Evolutionary conservation across 129 eudicot species (phyloP).

Genomic region (Flaveria linearis): DNA sequence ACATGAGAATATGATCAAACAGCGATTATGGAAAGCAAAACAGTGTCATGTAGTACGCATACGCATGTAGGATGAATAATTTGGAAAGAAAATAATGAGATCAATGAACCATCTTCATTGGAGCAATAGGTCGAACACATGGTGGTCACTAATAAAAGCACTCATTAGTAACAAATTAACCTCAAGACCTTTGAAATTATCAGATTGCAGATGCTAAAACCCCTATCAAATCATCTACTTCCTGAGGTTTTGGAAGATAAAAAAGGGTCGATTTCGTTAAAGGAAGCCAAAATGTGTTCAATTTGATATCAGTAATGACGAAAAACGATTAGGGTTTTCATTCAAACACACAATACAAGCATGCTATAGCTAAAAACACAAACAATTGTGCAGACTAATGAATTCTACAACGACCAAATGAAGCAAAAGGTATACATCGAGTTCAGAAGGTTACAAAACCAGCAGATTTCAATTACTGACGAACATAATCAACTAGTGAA

Average conservation of each 20-base stretch:
- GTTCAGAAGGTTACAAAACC: no score
- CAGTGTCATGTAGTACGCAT: neutral
- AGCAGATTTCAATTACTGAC: no score
- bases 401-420: no score
- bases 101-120: conserved; percentile 12
- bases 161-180: neutral
- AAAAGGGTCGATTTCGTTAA: no score
- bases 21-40: neutral
- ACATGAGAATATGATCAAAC: neutral
- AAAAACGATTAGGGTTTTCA: conserved; percentile 13
- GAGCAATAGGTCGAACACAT: conserved; percentile 37
- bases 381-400: neutral
- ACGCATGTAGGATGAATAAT: neutral
- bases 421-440: no score
- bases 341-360: neutral
- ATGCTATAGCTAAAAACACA: conserved; percentile 5
- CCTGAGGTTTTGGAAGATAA: no score
- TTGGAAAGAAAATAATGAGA: neutral
- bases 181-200: neutral
- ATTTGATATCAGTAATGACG: neutral
- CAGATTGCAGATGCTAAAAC: conserved; percentile 3
- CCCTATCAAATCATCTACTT: neutral
- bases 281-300: neutral
- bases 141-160: conserved; percentile 9
- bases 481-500: neutral